These are phyloP conservation scores for Sodiomyces alkalinus DNA, from an alignment of 2,329 filamentous ascomycete genomes.

Conservation along the genomic window DNA sequence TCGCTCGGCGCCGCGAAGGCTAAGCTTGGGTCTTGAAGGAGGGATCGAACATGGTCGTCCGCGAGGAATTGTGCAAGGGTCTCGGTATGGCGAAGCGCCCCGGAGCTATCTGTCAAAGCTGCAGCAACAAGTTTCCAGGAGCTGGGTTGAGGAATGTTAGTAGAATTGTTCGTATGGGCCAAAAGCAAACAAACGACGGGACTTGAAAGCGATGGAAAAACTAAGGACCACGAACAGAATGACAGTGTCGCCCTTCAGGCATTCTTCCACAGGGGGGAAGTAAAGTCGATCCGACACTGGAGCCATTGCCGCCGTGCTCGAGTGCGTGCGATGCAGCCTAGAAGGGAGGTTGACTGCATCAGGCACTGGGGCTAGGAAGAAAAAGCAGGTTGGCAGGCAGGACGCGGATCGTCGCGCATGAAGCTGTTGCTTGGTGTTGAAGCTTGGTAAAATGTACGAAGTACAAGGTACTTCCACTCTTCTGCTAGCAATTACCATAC, in stretches of 20 bases:
- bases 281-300: conserved; percentile 55
- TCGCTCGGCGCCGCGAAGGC: conserved; percentile 50
- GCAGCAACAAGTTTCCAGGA: conserved; percentile 47
- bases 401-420: conserved; percentile 6
- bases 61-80: conserved; percentile 54
- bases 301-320: conserved; percentile 46
- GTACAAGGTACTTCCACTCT: conserved; percentile 1
- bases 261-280: conserved; percentile 74
- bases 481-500: too few species aligned
- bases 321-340: conserved; percentile 3
- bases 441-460: conserved; percentile 1
- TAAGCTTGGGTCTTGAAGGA: conserved; percentile 53
- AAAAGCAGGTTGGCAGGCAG: too few species aligned
- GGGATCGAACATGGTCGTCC: conserved; percentile 49
- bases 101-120: conserved; percentile 40
- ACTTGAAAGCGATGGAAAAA: too few species aligned
- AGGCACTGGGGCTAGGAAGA: conserved; percentile 7
- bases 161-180: too few species aligned
- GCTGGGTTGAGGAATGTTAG: too few species aligned
- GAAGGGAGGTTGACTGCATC: too few species aligned
- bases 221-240: conserved; percentile 51
- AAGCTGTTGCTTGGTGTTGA: conserved; percentile 2
- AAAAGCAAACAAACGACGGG: conserved; percentile 2
- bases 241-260: conserved; percentile 64
- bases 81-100: conserved; percentile 34